Base-by-base conservation (phyloP, 805 yeast genomes). In the Pichia cabralensis region DNA sequence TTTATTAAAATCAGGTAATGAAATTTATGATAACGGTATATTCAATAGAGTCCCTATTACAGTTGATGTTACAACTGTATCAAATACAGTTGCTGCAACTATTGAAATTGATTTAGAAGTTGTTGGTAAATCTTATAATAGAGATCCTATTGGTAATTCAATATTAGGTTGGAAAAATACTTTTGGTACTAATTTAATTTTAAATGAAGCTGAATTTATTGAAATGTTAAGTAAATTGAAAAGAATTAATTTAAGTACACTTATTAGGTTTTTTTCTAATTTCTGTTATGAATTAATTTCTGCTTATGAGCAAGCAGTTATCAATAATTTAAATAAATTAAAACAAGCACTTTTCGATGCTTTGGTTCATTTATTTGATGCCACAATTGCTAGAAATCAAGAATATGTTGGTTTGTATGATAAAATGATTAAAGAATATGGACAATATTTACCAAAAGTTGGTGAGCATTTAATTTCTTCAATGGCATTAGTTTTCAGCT, bases 91-190 rank as follows among this genome's bases (percentile, higher is more conserved):
- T 18, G 47, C 64, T 20, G 70, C 61, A 16, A 39, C 55, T 2
- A 39, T 67, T 30, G 80, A 79, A 43, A 46, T 81, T 14, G 62
- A 69, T 13, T 61, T 81, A 0, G 75, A 70, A 33, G 83, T 80
- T 52, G 73, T 76, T 36, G 95, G 95, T 18, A 77, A 69, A 44
- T 53, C 61, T 12, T 80, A 62, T 57, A 80, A 81, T 46, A 57
- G 74, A 14, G 84, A 78, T 39, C 33, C 58, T 6, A 57, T 76
- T 4, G 62, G 79, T 38, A 72, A 69, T 27, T 64, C 66, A 22
- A 57, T 83, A 30, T 51, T 76, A 43, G 65, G 67, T 39, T 74
- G 77, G 70, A 70, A 62, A 38, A 52, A 63, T 24, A 53, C 65
- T 18, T 66, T 66, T 45, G 69, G 65, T 39, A 53, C 53, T 3